These are phyloP conservation scores for Acacia pycnantha DNA, from an alignment of 331 rosid genomes.

Conservation along the genomic window DNA sequence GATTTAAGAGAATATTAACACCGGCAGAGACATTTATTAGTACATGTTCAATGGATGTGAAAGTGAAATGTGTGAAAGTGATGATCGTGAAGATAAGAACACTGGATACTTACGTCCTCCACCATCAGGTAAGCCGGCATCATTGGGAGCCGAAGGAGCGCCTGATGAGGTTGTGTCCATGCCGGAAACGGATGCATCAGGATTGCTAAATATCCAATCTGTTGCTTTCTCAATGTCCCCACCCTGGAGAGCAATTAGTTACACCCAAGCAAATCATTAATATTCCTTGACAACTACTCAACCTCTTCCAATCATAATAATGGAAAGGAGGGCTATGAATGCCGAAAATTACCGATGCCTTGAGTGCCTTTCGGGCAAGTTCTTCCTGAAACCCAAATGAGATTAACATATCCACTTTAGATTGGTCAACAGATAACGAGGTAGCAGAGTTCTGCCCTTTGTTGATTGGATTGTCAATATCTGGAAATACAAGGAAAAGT, in stretches of 20 bases:
- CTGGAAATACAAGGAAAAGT: slow-evolving; percentile 34
- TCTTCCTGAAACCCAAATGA: slow-evolving; percentile 95
- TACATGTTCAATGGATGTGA: too few species aligned
- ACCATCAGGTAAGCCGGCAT: slow-evolving; percentile 71
- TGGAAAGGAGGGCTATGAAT: neutral
- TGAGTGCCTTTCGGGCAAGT: slow-evolving; percentile 72
- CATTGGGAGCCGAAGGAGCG: slow-evolving; percentile 34
- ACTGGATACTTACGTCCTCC: slow-evolving; percentile 79
- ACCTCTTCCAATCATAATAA: neutral
- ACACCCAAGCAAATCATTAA: slow-evolving; percentile 1
- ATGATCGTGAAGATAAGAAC: neutral
- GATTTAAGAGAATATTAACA: too few species aligned
- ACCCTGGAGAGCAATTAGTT: slow-evolving; percentile 43
- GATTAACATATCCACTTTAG: slow-evolving; percentile 72
- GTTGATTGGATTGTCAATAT: slow-evolving; percentile 67
- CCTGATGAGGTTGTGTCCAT: slow-evolving; percentile 68
- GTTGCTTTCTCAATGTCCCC: slow-evolving; percentile 99
- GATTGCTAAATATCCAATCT: slow-evolving; percentile 96
- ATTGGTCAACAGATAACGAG: slow-evolving; percentile 56
- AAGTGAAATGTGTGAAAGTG: too few species aligned
- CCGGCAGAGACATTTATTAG: too few species aligned
- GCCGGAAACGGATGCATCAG: slow-evolving; percentile 60
- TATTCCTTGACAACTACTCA: neutral
- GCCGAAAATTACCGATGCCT: slow-evolving; percentile 67
- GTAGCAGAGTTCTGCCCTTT: slow-evolving; percentile 38